A percentile compares a stretch with the other conserved stretches of the same genome.
Evolutionary conservation across 2,329 filamentous ascomycete genomes (phyloP).

Genomic region (Macrophomina pseudophaseolina): DNA sequence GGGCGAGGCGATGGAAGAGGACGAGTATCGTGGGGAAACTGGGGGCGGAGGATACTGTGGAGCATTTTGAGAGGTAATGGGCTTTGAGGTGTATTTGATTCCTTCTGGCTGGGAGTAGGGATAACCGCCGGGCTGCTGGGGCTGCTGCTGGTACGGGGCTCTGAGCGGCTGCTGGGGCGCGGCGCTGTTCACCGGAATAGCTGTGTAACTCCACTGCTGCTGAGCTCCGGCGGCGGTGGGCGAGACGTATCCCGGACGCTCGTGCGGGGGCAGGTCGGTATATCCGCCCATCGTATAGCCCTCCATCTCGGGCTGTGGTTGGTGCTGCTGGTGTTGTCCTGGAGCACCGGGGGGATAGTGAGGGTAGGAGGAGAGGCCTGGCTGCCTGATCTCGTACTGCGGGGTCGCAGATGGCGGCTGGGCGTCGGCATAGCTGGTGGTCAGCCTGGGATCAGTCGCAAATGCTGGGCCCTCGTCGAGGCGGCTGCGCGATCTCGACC

Average conservation of each 20-base stretch:
- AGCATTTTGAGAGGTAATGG: constrained; percentile 34
- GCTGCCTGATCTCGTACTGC: constrained; percentile 49
- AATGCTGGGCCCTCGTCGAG: constrained; percentile 21
- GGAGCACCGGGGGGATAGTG: not conserved
- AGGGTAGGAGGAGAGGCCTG: constrained; percentile 34
- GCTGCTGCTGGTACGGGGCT: constrained; percentile 26
- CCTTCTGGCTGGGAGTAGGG: constrained; percentile 51
- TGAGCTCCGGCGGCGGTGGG: constrained; percentile 29
- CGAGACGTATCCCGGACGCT: constrained; percentile 47
- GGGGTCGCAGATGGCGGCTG: constrained; percentile 35
- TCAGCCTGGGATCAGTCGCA: constrained; percentile 33
- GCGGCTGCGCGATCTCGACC: constrained; percentile 35
- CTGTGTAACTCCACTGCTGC: constrained; percentile 38
- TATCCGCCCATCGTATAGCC: constrained; percentile 53
- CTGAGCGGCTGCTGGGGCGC: constrained; percentile 27
- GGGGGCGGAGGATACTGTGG: constrained; percentile 28
- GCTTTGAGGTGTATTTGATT: constrained; percentile 51
- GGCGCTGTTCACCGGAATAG: constrained; percentile 34
- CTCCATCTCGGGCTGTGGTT: constrained; percentile 23
- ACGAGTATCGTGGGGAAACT: constrained; percentile 5
- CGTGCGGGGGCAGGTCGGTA: constrained; percentile 50
- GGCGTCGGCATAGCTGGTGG: constrained; percentile 33
- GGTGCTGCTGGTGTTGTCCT: constrained; percentile 3
- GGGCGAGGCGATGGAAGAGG: constrained; percentile 17
- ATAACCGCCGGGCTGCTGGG: constrained; percentile 32